A percentile compares a stretch with the other conserved stretches of the same genome.
Conservation (phyloP, 352 stramenopile genomes). For the Pythium scleroteichum region DNA sequence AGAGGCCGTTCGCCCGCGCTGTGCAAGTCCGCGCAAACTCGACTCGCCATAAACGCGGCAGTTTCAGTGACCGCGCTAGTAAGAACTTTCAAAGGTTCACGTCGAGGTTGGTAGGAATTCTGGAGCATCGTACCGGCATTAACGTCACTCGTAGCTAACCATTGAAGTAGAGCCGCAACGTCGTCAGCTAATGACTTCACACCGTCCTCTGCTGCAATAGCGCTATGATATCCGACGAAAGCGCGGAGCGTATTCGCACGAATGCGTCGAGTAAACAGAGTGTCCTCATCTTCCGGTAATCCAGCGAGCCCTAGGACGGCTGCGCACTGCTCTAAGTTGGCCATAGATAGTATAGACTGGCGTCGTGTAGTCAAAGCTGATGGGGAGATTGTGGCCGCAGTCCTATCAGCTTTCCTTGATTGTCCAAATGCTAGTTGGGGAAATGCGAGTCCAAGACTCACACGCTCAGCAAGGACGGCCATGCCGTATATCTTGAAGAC, state of each 20-base stretch:
- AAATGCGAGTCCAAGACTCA: slow-evolving; percentile 52
- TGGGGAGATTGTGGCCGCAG: slow-evolving; percentile 29
- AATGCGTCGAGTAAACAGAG: slow-evolving; percentile 21
- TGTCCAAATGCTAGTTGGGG: slow-evolving; percentile 18
- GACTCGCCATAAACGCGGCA: slow-evolving; percentile 66
- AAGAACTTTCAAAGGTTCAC: slow-evolving; percentile 52
- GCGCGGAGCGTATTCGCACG: slow-evolving; percentile 57
- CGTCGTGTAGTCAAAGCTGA: slow-evolving; percentile 52
- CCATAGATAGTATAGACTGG: slow-evolving; percentile 58
- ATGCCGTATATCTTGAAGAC: slow-evolving; percentile 86
- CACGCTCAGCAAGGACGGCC: slow-evolving; percentile 65
- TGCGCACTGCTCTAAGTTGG: slow-evolving; percentile 56
- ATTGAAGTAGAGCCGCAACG: slow-evolving; percentile 19
- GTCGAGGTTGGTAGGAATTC: slow-evolving; percentile 35
- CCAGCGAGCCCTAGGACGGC: slow-evolving; percentile 37
- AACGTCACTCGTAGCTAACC: slow-evolving; percentile 5
- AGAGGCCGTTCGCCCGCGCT: slow-evolving; percentile 45
- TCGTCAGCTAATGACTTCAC: slow-evolving; percentile 21
- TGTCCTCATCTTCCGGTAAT: slow-evolving; percentile 8
- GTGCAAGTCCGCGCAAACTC: slow-evolving; percentile 59
- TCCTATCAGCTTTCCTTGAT: not conserved
- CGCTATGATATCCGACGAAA: slow-evolving; percentile 72
- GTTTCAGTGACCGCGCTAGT: slow-evolving; percentile 40
- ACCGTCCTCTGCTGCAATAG: slow-evolving; percentile 31
- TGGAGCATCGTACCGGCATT: not conserved